Evolutionary conservation across 192 early-diverging fungal genomes (phyloP).

Genomic region (Coemansia aciculifera): DNA sequence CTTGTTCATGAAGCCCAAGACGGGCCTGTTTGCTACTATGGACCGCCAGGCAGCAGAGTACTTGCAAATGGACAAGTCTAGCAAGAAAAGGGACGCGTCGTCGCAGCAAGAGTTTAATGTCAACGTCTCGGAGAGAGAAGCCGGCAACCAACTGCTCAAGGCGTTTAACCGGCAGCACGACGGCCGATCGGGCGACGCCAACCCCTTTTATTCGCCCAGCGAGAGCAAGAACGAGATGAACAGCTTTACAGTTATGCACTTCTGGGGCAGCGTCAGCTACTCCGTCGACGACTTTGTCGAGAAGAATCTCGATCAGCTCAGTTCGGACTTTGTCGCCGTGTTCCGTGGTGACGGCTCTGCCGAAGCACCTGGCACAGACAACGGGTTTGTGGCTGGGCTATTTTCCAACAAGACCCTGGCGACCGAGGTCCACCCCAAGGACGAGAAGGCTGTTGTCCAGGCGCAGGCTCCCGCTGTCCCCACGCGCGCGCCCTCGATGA

Average conservation of each 20-base stretch:
- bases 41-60: slow-evolving; percentile 61
- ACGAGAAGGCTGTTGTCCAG: slow-evolving; percentile 70
- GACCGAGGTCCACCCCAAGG: slow-evolving; percentile 77
- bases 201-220: slow-evolving; percentile 43
- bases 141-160: slow-evolving; percentile 50
- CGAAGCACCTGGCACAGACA: slow-evolving; percentile 61
- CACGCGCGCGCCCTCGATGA: slow-evolving; percentile 63
- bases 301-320: slow-evolving; percentile 77
- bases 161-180: slow-evolving; percentile 51
- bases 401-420: slow-evolving; percentile 74
- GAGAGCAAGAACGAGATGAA: slow-evolving; percentile 57
- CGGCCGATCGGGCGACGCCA: slow-evolving; percentile 33
- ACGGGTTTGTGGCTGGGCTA: slow-evolving; percentile 73
- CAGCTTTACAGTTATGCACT: slow-evolving; percentile 46
- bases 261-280: slow-evolving; percentile 62
- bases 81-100: slow-evolving; percentile 25
- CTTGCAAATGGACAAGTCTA: slow-evolving; percentile 26
- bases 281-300: slow-evolving; percentile 79
- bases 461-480: slow-evolving; percentile 76
- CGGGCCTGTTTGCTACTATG: slow-evolving; percentile 77
- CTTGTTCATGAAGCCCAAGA: slow-evolving; percentile 66
- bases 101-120: slow-evolving; percentile 43
- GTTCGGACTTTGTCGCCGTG: slow-evolving; percentile 80
- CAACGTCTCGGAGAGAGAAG: slow-evolving; percentile 40
- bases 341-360: slow-evolving; percentile 67